A percentile compares a stretch with the other conserved stretches of the same genome.
These are phyloP conservation scores for Cruciata laevipes DNA, from an alignment of 257 asterid species.

Conservation along the genomic window DNA sequence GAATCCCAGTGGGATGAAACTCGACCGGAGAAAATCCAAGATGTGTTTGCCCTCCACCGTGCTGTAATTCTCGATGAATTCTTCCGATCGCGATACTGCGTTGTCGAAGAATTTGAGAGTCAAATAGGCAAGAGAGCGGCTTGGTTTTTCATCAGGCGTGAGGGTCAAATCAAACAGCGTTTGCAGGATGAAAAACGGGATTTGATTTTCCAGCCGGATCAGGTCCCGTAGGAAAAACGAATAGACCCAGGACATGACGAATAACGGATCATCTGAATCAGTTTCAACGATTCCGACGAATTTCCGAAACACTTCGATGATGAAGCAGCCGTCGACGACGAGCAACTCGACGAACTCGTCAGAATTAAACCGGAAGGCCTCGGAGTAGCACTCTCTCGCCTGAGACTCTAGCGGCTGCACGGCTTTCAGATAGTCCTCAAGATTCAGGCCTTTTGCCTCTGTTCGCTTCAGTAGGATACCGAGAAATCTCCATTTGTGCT, in stretches of 20 bases:
- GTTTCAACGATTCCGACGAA: conserved; percentile 44
- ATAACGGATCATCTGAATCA: conserved; percentile 65
- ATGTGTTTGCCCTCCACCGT: conserved; percentile 47
- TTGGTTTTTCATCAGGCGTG: conserved; percentile 29
- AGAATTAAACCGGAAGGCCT: conserved; percentile 17
- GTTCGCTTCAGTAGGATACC: conserved; percentile 44
- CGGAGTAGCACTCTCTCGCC: conserved; percentile 71
- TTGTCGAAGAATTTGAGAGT: conserved; percentile 52
- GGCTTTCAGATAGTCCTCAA: conserved; percentile 41
- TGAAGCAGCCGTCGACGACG: conserved; percentile 83
- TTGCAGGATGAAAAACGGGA: conserved; percentile 65
- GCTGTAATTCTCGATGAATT: conserved; percentile 7
- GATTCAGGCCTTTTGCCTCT: conserved; percentile 16
- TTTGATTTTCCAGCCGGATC: conserved; percentile 73
- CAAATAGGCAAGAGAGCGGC: conserved; percentile 31
- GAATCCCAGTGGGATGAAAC: conserved; percentile 45
- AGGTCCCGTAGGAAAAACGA: conserved; percentile 62
- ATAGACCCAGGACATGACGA: conserved; percentile 62
- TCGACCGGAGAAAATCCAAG: conserved; percentile 72
- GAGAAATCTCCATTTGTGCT: conserved; percentile 84
- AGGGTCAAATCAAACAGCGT: conserved; percentile 48
- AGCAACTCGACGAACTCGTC: conserved; percentile 74
- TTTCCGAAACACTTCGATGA: conserved; percentile 64
- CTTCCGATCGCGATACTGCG: conserved; percentile 36
- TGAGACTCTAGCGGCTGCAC: conserved; percentile 48